phyloP scores from a whole-genome alignment of 2,329 filamentous ascomycete species.

The Diaporthe ilicicola region DNA sequence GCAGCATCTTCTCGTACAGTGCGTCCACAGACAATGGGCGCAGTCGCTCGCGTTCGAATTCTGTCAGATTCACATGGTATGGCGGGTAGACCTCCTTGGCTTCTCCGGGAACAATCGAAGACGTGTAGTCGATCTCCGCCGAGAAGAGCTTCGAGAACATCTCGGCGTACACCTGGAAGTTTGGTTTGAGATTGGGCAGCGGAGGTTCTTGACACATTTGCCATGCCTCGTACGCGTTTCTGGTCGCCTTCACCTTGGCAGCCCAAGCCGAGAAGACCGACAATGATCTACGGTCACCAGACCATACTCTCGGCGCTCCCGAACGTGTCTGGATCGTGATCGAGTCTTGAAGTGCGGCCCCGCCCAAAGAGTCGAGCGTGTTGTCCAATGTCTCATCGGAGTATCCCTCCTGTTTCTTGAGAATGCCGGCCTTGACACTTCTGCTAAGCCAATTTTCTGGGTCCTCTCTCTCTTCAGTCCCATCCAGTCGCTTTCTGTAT shows the following conservation, averaged over 20 bases:
- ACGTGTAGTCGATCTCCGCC: constrained; percentile 38
- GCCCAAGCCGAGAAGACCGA: constrained; percentile 59
- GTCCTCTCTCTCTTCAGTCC: constrained; percentile 63
- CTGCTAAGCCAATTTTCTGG: constrained; percentile 63
- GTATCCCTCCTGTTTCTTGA: constrained; percentile 67
- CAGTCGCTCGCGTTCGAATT: constrained; percentile 71
- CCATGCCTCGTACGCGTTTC: constrained; percentile 71
- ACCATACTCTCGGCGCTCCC: constrained; percentile 45
- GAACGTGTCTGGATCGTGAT: constrained; percentile 66
- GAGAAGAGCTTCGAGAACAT: constrained; percentile 68
- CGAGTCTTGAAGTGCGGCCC: constrained; percentile 56
- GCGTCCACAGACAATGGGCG: constrained; percentile 65
- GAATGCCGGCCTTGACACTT: constrained; percentile 59
- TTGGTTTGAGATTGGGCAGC: constrained; percentile 45
- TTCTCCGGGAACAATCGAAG: constrained; percentile 64
- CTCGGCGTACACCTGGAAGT: constrained; percentile 59
- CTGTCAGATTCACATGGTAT: constrained; percentile 65
- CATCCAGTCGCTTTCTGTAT: constrained; percentile 64
- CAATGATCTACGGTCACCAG: constrained; percentile 37
- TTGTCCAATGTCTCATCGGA: constrained; percentile 54
- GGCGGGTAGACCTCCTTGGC: constrained; percentile 62
- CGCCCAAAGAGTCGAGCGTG: constrained; percentile 61
- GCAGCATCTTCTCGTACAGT: constrained; percentile 68
- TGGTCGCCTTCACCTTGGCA: constrained; percentile 64
- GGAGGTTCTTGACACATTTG: constrained; percentile 53